Conservation (phyloP, 176 grass and related monocot genomes). For the Musa itinerans region DNA sequence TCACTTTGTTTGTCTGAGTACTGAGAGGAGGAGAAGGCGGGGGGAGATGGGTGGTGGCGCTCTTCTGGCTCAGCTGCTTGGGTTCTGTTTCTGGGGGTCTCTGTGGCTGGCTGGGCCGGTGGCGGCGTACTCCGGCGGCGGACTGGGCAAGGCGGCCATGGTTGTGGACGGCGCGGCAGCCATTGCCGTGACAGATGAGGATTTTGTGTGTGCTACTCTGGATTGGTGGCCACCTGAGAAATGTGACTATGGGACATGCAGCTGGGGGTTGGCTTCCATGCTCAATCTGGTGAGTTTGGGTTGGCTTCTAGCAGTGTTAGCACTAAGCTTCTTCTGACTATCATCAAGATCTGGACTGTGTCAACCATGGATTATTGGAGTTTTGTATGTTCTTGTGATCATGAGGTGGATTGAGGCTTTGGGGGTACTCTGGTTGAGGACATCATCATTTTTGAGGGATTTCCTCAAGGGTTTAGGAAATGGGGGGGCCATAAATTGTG, state of each 20-base stretch:
- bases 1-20: background rate
- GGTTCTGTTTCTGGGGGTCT: constrained; percentile 32
- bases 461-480: too few species aligned
- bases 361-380: too few species aligned
- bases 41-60: constrained; percentile 18
- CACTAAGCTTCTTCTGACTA: too few species aligned
- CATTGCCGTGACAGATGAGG: constrained; percentile 55
- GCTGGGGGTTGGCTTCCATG: constrained; percentile 63
- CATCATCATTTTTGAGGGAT: too few species aligned
- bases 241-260: constrained; percentile 93
- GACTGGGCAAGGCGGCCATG: constrained; percentile 6
- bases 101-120: constrained; percentile 22
- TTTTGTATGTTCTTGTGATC: too few species aligned
- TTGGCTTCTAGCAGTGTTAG: background rate
- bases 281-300: constrained; percentile 58
- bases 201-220: constrained; percentile 86
- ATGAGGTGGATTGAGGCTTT: too few species aligned
- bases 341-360: too few species aligned
- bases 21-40: background rate
- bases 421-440: too few species aligned
- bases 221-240: constrained; percentile 99
- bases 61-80: constrained; percentile 21
- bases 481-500: too few species aligned
- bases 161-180: constrained; percentile 41
- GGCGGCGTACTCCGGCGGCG: constrained; percentile 19